Conservation (phyloP, 306 rosid species). For the Medicago truncatula region DNA sequence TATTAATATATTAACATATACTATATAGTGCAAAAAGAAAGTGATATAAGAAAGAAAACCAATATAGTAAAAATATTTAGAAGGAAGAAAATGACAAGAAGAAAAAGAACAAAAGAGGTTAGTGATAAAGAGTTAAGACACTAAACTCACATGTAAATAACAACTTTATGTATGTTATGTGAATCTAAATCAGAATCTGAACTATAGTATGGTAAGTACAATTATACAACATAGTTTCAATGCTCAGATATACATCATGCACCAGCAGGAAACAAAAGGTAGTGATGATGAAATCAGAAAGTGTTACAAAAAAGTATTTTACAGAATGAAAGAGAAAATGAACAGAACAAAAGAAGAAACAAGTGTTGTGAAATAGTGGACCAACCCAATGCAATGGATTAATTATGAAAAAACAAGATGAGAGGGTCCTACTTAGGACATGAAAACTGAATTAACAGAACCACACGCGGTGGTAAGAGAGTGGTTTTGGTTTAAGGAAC, state of each 20-base stretch:
- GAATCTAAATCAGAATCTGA: slow-evolving; percentile 43
- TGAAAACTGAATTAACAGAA: slow-evolving; percentile 43
- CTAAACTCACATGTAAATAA: slow-evolving; percentile 49
- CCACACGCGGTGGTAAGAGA: slow-evolving; percentile 60
- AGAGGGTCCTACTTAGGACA: neutral
- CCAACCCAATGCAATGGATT: slow-evolving; percentile 23
- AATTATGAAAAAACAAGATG: neutral
- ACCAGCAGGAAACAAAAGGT: neutral
- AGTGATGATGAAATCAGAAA: slow-evolving; percentile 37
- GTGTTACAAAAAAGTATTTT: neutral
- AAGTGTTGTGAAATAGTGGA: slow-evolving; percentile 32
- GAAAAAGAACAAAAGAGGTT: slow-evolving; percentile 38
- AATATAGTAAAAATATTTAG: slow-evolving; percentile 18
- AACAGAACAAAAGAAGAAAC: neutral
- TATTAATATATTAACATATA: neutral
- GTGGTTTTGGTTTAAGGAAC: slow-evolving; percentile 1
- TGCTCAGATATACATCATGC: neutral
- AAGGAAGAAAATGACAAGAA: slow-evolving; percentile 40
- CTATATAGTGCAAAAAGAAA: neutral
- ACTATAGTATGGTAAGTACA: neutral
- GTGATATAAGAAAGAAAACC: neutral
- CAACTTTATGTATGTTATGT: slow-evolving; percentile 18
- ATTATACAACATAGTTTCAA: neutral
- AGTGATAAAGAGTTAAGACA: slow-evolving; percentile 16
- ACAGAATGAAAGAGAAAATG: neutral